Evolutionary conservation across 2,329 filamentous ascomycete genomes (phyloP).

Genomic region (Colletotrichum godetiae): DNA sequence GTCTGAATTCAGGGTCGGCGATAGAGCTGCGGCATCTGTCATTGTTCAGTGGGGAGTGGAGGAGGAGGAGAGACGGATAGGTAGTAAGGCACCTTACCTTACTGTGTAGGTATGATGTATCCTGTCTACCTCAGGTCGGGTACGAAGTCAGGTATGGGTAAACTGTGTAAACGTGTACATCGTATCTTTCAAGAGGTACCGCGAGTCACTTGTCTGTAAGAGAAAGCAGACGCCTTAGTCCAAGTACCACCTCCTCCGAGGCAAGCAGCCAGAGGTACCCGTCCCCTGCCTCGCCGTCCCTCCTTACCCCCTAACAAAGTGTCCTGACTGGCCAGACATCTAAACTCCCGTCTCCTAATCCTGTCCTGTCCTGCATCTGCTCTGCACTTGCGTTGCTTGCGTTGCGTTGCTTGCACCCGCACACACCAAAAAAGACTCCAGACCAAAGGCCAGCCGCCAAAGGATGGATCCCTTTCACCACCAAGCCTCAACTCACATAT

Average conservation of each 20-base stretch:
- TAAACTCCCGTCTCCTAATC: background rate
- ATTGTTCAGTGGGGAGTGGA: background rate
- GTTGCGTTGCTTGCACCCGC: background rate
- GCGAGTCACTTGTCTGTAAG: background rate
- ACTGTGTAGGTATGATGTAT: too few species aligned
- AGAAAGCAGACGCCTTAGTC: background rate
- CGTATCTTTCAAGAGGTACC: background rate
- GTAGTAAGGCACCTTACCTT: too few species aligned
- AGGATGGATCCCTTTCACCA: conserved; percentile 10
- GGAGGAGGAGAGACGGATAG: background rate
- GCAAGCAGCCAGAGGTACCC: conserved; percentile 8
- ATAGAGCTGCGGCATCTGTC: background rate
- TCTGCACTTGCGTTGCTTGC: conserved; percentile 1
- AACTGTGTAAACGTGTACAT: too few species aligned
- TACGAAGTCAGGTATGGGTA: too few species aligned
- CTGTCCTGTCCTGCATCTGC: background rate
- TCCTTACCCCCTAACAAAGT: conserved; percentile 6
- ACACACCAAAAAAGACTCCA: background rate
- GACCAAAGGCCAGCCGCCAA: background rate
- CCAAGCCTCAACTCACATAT: conserved; percentile 23
- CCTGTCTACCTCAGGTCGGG: too few species aligned
- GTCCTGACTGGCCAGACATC: conserved; percentile 10
- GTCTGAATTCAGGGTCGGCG: background rate
- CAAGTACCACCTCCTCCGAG: background rate
- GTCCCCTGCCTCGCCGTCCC: background rate